These are phyloP conservation scores for Solanum tarapatanum DNA, from an alignment of 257 asterid species.

Conservation along the genomic window DNA sequence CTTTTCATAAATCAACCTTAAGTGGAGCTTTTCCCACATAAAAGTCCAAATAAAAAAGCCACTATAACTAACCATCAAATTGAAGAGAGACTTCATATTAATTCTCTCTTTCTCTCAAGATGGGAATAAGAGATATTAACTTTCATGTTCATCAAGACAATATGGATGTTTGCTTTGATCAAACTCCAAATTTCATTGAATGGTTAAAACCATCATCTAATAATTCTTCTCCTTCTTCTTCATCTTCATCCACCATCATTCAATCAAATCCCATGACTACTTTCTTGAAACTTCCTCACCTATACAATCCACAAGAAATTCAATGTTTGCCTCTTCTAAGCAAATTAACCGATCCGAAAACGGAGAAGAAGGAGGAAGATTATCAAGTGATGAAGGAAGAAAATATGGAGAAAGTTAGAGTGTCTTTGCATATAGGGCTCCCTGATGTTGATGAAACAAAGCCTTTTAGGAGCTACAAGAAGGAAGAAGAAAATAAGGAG, in stretches of 20 bases:
- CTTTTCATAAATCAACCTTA: constrained; percentile 32
- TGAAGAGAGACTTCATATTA: constrained; percentile 3
- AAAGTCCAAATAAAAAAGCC: background rate
- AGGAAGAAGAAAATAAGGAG: constrained; percentile 17
- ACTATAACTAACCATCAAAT: background rate
- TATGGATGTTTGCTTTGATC: constrained; percentile 27
- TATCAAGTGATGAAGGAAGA: constrained; percentile 4
- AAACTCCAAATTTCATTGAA: constrained; percentile 40
- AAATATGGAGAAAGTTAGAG: constrained; percentile 31
- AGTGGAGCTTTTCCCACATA: constrained; percentile 30
- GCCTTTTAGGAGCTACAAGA: background rate
- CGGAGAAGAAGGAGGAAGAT: constrained; percentile 24
- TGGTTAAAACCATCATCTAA: constrained; percentile 50
- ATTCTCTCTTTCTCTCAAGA: constrained; percentile 7
- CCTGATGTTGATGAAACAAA: constrained; percentile 22
- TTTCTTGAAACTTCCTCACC: constrained; percentile 37
- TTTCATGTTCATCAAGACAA: constrained; percentile 23
- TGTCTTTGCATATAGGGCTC: constrained; percentile 71
- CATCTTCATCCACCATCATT: constrained; percentile 9
- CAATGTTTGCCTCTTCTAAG: constrained; percentile 76
- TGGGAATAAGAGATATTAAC: constrained; percentile 17
- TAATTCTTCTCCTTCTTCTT: background rate
- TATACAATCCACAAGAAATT: constrained; percentile 21
- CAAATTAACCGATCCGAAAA: constrained; percentile 30
- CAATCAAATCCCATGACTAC: constrained; percentile 25